Percentiles rank a stretch among this genome's conserved stretches.
phyloP scores from a whole-genome alignment of 208 protist species.

The Acanthamoeba royreba region DNA sequence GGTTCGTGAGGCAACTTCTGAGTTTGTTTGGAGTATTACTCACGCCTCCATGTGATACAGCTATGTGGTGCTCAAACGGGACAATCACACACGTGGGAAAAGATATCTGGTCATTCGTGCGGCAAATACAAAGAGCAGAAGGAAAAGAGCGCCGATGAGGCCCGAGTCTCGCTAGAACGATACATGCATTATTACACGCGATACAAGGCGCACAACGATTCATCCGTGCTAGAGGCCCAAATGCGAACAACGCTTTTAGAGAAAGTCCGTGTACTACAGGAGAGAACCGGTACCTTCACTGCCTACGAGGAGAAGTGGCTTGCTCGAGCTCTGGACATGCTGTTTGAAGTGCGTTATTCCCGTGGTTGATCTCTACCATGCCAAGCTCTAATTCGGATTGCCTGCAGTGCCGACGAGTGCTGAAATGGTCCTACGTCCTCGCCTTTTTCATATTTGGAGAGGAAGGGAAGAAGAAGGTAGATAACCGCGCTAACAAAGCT shows the following conservation, averaged over 20 bases:
- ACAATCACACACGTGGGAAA: not conserved
- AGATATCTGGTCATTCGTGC: not conserved
- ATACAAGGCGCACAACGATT: conserved; percentile 24
- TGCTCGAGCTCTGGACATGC: not conserved
- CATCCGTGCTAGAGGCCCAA: not conserved
- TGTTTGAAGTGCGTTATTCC: not conserved
- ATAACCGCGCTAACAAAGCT: not conserved
- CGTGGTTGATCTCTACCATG: not conserved
- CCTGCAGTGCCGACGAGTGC: not conserved
- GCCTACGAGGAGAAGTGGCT: conserved; percentile 26
- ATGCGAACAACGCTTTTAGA: not conserved
- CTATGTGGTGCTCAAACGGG: conserved; percentile 11
- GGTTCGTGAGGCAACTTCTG: not conserved
- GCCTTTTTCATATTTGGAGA: conserved; percentile 25
- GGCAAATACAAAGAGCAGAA: not conserved
- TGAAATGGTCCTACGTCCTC: not conserved
- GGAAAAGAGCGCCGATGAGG: not conserved
- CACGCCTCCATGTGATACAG: not conserved
- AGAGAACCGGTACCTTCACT: not conserved
- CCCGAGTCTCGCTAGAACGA: not conserved
- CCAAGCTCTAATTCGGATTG: not conserved
- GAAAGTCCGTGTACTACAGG: not conserved
- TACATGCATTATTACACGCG: conserved; percentile 11
- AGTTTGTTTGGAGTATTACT: not conserved
- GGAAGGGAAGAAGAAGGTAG: conserved; percentile 29